Base-by-base conservation (phyloP, 2,329 filamentous ascomycete species). In the Xylogone sp. region DNA sequence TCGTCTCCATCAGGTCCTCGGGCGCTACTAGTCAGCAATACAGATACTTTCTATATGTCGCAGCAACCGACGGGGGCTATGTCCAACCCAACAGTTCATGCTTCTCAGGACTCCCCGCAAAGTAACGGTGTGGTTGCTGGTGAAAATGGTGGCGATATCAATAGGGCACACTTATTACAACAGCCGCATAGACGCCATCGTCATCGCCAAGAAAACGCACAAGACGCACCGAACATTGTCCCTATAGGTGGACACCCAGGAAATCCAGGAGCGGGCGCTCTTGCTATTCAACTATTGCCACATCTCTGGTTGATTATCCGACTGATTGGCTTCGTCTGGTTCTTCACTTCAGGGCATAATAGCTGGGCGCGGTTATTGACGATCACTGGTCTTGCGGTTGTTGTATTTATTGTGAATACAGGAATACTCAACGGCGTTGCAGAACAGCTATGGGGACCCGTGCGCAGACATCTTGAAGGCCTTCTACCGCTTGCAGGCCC, bases 301-400 rank as follows among this genome's bases (percentile, higher is more conserved):
- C 77, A 84, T 48, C 62, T 86, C 22, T 86, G 82, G 83, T 71
- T 86, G 48, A 58, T 84, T 1, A 68, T 82, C 31, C 76, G 83
- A 7, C 67, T 87, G 8, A 70, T 74, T 10, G 66, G 81, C 5
- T 84, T 86, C 62, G 75, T 86, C 12, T 86, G 81, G 80, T 82
- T 83, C 67, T 85, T 86, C 54, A 84, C 82, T 1, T 75, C 76
- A 9, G 76, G 78, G 0, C 73, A 75, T 43, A 72, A 76, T 2
- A 83, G 75, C 59, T 85, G 81, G 81, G 75, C 75, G 8, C 75
- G 82, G 45, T 84, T 78, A 76, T 59, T 81, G 7, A 76, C 76
- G 19, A 75, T 86, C 20, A 69, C 80, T 42, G 69, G 72, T 6
- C 69, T 83, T 27, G 80, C 82, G 6, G 58, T 79, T 21, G 68